Evolutionary conservation across 257 asterid genomes (phyloP), one percentile per base, ranked within the genome.

Genomic region (Anisodus acutangulus): DNA sequence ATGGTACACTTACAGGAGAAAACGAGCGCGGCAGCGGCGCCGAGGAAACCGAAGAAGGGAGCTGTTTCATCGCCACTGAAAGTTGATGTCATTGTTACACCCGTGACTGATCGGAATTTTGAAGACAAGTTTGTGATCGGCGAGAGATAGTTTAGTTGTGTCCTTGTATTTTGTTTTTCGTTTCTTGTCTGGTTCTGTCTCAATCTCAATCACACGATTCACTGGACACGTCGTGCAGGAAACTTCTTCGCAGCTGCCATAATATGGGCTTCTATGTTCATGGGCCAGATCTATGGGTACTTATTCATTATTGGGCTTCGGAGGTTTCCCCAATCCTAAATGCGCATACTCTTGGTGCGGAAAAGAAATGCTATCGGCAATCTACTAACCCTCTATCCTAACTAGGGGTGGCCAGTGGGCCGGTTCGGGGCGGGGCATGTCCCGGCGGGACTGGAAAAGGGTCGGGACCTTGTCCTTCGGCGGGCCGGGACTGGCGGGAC

Each of bases 1-100:
- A 4, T 35, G n/a, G 0, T 12, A 31, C 35, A 53, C 82, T 22
- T 84, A 88, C 91, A 88, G 81, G 91, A 88, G 87, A 88, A 88
- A 69, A 88, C 91, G 17, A 88, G 91, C 9, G 89, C 80, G 3
- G 62, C 80, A 49, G 80, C 80, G n/a, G 80, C 80, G 0, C 80
- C 80, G 0, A 74, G 80, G 43, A 74, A 74, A 74, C 80, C 62
- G 80, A 74, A 74, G 80, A 74, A 74, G 35, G 80, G 80, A 10
- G 80, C 62, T 3, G 80, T 74, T 74, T 74, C 80, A 49, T 74
- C 80, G 43, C 80, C 80, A 17, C 80, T 86, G 82, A 88, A 88
- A 41, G 49, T 41, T 49, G 89, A 78, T 3, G 89, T 49, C 90
- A 85, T 88, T 55, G 59, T 59, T 62, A 9, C 49, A 3, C 22